Evolutionary conservation across 345 rosid species (phyloP).

Genomic region (Salix purpurea): DNA sequence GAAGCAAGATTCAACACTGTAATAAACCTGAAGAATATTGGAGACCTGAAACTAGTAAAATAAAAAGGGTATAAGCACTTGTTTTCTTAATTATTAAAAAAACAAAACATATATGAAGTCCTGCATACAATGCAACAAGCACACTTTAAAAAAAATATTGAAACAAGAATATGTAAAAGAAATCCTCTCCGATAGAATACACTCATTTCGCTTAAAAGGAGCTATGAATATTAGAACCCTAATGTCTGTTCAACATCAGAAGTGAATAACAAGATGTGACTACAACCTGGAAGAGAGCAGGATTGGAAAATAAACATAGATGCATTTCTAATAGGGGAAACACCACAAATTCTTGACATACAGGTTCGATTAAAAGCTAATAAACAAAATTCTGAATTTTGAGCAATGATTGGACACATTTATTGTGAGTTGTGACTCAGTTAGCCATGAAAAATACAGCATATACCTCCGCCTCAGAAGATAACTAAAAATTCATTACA

Average conservation of each 20-base stretch:
- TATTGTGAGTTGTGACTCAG: not conserved
- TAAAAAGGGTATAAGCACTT: not conserved
- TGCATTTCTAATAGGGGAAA: not conserved
- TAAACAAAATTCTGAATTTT: not conserved
- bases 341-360: not conserved
- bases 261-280: not conserved
- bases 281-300: not conserved
- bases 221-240: not conserved
- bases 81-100: not conserved
- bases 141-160: not conserved
- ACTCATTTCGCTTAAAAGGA: not conserved
- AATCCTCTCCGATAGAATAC: not conserved
- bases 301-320: not conserved
- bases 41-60: not conserved
- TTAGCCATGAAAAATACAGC: not conserved
- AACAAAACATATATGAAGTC: not conserved
- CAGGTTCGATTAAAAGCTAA: not conserved
- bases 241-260: not conserved
- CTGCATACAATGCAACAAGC: not conserved
- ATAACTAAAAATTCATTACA: not conserved
- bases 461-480: not conserved
- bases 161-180: not conserved
- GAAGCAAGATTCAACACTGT: conserved; percentile 26
- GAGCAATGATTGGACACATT: not conserved
- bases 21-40: conserved; percentile 12